Evolutionary conservation across 768 basidiomycete genomes (phyloP).

Genomic region (Russula dissimulans): DNA sequence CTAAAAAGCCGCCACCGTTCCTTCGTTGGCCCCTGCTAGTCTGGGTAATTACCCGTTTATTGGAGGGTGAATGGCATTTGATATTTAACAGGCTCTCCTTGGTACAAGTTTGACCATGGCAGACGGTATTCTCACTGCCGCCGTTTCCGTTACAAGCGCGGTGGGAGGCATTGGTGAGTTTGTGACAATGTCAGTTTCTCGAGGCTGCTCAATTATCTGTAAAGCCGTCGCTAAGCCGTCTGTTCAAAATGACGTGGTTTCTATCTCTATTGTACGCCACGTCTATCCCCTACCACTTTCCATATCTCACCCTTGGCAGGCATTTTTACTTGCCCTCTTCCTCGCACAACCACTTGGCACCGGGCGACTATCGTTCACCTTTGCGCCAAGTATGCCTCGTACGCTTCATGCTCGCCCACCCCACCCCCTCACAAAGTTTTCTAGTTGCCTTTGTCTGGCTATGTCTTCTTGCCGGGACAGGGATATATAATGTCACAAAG

Average conservation of each 20-base stretch:
- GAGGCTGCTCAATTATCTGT: background rate
- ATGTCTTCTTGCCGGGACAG: constrained; percentile 39
- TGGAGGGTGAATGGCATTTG: background rate
- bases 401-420: background rate
- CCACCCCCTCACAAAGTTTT: background rate
- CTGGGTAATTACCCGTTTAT: constrained; percentile 34
- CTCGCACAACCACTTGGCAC: constrained; percentile 54
- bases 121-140: constrained; percentile 60
- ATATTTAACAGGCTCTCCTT: constrained; percentile 39
- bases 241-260: constrained; percentile 38
- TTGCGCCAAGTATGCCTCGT: constrained; percentile 41
- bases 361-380: constrained; percentile 37
- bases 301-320: constrained; percentile 27
- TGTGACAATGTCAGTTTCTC: background rate
- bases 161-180: constrained; percentile 45
- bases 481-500: constrained; percentile 46
- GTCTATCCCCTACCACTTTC: background rate
- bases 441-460: constrained; percentile 52
- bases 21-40: constrained; percentile 43
- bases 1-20: constrained; percentile 19
- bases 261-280: constrained; percentile 46
- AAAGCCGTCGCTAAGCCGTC: constrained; percentile 43
- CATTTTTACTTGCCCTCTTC: constrained; percentile 49
- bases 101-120: constrained; percentile 60
- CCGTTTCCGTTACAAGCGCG: constrained; percentile 60